Percentiles rank a stretch among this genome's conserved stretches.
Conservation (phyloP, 129 eudicot genomes). For the Sambucus nigra region DNA sequence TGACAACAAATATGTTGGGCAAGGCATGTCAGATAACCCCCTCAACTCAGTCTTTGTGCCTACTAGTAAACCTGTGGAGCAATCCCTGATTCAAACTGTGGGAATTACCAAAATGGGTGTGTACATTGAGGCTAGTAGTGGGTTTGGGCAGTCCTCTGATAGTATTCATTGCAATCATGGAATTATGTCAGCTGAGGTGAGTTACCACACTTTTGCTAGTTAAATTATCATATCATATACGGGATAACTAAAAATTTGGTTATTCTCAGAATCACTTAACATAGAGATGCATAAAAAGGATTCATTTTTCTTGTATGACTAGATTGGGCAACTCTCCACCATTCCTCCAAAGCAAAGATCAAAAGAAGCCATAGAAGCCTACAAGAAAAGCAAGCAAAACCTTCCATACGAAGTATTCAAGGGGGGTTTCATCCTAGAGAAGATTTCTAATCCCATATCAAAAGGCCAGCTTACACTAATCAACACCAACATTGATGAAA, state of each 20-base stretch:
- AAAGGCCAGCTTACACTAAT: constrained; percentile 50
- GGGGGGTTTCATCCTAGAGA: constrained; percentile 74
- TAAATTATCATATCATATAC: too few species aligned
- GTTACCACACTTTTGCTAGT: neutral
- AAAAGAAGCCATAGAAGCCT: constrained; percentile 48
- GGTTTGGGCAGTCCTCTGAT: constrained; percentile 56
- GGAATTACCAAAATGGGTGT: constrained; percentile 77
- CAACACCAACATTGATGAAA: constrained; percentile 61
- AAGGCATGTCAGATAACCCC: constrained; percentile 81
- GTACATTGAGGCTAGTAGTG: constrained; percentile 76
- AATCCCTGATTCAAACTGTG: constrained; percentile 60
- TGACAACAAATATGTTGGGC: constrained; percentile 64
- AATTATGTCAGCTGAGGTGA: constrained; percentile 55
- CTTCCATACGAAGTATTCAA: constrained; percentile 62
- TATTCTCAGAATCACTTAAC: neutral
- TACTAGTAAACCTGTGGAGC: constrained; percentile 36
- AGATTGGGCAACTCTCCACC: constrained; percentile 91
- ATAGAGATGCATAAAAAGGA: neutral
- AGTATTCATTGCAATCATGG: constrained; percentile 60
- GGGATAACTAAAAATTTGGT: too few species aligned
- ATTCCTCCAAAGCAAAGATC: constrained; percentile 73
- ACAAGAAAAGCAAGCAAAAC: constrained; percentile 33
- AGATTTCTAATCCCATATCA: constrained; percentile 58
- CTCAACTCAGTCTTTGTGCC: constrained; percentile 67
- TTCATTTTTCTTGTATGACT: constrained; percentile 9